Percentiles rank a stretch among this genome's conserved stretches.
Evolutionary conservation across 495 filamentous ascomycete genomes (phyloP).

Genomic region (Xylaria telfairii): DNA sequence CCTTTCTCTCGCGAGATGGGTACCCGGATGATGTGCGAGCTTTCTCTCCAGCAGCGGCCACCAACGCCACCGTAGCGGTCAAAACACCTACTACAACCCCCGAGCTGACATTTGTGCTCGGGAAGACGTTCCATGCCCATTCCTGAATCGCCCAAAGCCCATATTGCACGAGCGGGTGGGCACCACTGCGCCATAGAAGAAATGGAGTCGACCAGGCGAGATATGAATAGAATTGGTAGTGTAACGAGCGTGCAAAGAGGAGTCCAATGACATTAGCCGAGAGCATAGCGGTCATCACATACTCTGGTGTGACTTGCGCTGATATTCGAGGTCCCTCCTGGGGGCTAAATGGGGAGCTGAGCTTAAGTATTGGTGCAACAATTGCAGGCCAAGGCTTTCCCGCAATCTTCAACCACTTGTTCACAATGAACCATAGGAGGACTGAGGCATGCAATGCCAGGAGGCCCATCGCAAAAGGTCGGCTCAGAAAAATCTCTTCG

Average conservation of each 20-base stretch:
- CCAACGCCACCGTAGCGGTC: slow-evolving; percentile 65
- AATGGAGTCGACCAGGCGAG: slow-evolving; percentile 91
- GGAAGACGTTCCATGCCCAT: slow-evolving; percentile 96
- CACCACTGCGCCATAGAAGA: slow-evolving; percentile 81
- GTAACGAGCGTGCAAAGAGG: slow-evolving; percentile 87
- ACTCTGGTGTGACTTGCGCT: slow-evolving; percentile 69
- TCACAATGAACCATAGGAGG: slow-evolving; percentile 64
- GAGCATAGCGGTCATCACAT: slow-evolving; percentile 79
- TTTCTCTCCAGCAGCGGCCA: slow-evolving; percentile 40
- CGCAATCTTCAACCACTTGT: slow-evolving; percentile 56
- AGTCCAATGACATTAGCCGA: slow-evolving; percentile 83
- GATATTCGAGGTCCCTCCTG: slow-evolving; percentile 61
- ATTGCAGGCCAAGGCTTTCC: slow-evolving; percentile 53
- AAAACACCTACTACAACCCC: slow-evolving; percentile 75
- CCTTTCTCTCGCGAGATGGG: slow-evolving; percentile 31
- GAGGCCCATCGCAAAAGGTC: slow-evolving; percentile 70
- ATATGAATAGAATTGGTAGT: slow-evolving; percentile 98
- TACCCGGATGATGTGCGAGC: slow-evolving; percentile 28
- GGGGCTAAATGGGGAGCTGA: slow-evolving; percentile 58
- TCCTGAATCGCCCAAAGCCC: slow-evolving; percentile 84
- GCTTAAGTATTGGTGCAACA: slow-evolving; percentile 57
- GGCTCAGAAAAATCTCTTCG: slow-evolving; percentile 81
- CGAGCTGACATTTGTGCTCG: slow-evolving; percentile 85
- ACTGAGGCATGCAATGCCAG: slow-evolving; percentile 71
- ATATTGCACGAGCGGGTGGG: slow-evolving; percentile 76